Evolutionary conservation across 352 stramenopile genomes (phyloP), one percentile per base, ranked within the genome.

Genomic region (Phytophthora meadii): DNA sequence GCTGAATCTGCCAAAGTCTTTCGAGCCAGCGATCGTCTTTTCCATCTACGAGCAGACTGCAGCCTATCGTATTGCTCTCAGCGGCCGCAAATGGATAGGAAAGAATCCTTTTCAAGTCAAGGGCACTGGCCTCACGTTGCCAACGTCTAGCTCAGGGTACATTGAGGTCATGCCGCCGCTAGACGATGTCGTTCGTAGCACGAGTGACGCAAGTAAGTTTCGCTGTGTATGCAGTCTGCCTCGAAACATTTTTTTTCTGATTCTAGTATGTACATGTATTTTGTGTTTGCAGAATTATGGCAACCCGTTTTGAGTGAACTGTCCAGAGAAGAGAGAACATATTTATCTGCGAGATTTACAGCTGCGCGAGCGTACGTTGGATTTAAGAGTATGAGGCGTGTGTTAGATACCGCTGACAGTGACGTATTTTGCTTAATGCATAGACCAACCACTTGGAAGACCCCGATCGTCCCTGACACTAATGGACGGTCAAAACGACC

Each of bases 1-100:
- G 22, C 55, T 93, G 42, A 83, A 82, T 47, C 63, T 93, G 42
- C 74, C 85, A 0, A 54, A 54, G 9, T 24, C 56, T 11, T 91
- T 93, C 50, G 77, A 90, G 47, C 67, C 73, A 7, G 85, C 85
- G 8, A 87, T 89, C 52, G 72, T 76, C 15, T 93, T 90, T 68
- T 88, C 83, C 7, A 90, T 92, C 36, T 83, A 76, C 24, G 85
- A 93, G 51, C 85, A 93, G 72, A 80, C 91, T 22, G 64, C 68
- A 22, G 81, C 81, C 14, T 93, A 92, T 66, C 80, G 85, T 52
- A 68, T 75, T 30, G 77, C 74, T 46, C 22, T 89, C 10, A 73
- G 72, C 54, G 77, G 68, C 12, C 73, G 77, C 19, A 70, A 72
- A 17, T 93, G 84, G 84, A 82, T 93, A 45, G 84, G 79, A 0